Percentiles rank a stretch among this genome's conserved stretches.
Conservation (phyloP, 495 filamentous ascomycete genomes). For the Aspergillus taichungensis region DNA sequence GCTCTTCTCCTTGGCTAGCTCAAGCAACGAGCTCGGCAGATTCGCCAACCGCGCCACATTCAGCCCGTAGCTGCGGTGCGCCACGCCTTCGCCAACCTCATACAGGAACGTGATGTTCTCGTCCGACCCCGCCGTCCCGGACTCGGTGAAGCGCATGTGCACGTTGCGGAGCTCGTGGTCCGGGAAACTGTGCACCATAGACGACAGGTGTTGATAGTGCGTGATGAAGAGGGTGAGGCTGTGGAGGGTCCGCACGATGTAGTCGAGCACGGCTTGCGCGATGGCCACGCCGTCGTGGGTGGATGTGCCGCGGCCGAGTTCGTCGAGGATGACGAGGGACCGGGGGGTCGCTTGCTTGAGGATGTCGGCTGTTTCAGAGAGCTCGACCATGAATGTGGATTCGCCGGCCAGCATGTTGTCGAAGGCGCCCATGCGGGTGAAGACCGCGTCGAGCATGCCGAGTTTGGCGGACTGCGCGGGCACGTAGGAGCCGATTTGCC, state of each 20-base stretch:
- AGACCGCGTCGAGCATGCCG: conserved; percentile 82
- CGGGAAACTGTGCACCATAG: conserved; percentile 57
- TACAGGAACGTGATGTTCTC: conserved; percentile 74
- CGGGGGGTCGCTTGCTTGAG: conserved; percentile 76
- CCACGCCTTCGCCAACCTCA: conserved; percentile 76
- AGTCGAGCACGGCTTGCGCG: conserved; percentile 80
- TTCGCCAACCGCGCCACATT: conserved; percentile 88
- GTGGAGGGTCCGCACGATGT: conserved; percentile 63
- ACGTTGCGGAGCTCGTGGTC: conserved; percentile 59
- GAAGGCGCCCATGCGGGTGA: conserved; percentile 93
- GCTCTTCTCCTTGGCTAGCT: conserved; percentile 71
- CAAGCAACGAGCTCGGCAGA: conserved; percentile 64
- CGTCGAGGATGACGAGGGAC: conserved; percentile 85
- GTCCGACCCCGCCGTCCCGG: conserved; percentile 20
- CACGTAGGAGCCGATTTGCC: conserved; percentile 90
- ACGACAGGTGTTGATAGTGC: conserved; percentile 82
- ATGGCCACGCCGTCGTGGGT: conserved; percentile 97
- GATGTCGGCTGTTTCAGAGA: conserved; percentile 85
- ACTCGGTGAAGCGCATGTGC: conserved; percentile 74
- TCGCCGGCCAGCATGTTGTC: conserved; percentile 96
- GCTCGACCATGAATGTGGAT: conserved; percentile 95
- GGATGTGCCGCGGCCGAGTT: conserved; percentile 83
- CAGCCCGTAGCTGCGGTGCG: conserved; percentile 86
- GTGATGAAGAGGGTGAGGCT: conserved; percentile 91
- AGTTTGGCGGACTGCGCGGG: conserved; percentile 67